Conservation (phyloP, 2,329 filamentous ascomycete species). For the Diplocarpon mali region DNA sequence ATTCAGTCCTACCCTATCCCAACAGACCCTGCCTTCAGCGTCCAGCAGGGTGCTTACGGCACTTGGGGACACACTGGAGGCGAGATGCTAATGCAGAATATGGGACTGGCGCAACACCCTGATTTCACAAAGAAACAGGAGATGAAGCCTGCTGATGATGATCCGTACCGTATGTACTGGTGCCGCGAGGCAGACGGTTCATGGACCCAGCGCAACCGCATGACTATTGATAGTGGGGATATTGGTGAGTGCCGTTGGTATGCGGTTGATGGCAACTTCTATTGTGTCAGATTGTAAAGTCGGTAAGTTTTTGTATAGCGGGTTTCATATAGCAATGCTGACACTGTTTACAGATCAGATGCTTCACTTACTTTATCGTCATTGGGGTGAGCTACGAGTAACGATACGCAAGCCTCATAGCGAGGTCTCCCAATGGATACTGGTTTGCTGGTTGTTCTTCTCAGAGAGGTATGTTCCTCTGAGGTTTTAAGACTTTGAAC, state of each 20-base stretch:
- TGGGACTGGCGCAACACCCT: conserved; percentile 13
- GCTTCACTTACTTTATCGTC: too few relatives aligned
- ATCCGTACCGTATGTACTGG: conserved; percentile 50
- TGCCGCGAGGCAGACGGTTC: conserved; percentile 48
- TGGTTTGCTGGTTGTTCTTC: too few relatives aligned
- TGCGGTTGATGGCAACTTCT: conserved; percentile 47
- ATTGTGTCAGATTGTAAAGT: conserved; percentile 40
- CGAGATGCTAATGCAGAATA: conserved; percentile 20
- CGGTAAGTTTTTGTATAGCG: neutral
- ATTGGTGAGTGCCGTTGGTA: conserved; percentile 47
- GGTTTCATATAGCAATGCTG: too few relatives aligned
- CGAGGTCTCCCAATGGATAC: too few relatives aligned
- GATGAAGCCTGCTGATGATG: conserved; percentile 50
- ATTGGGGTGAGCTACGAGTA: too few relatives aligned
- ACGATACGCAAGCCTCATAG: too few relatives aligned
- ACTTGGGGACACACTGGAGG: conserved; percentile 14
- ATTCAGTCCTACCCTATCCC: conserved; percentile 4
- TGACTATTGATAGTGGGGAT: conserved; percentile 46
- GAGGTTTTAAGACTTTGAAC: too few relatives aligned
- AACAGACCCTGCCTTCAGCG: conserved; percentile 9
- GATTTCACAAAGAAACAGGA: conserved; percentile 35
- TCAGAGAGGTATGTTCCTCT: too few relatives aligned
- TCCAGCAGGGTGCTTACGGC: conserved; percentile 13
- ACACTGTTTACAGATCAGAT: too few relatives aligned
- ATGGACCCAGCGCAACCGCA: conserved; percentile 47